Percentiles rank a stretch among this genome's conserved stretches.
Evolutionary conservation across 2,329 filamentous ascomycete species (phyloP).

Genomic region (Calonectria honghensis): DNA sequence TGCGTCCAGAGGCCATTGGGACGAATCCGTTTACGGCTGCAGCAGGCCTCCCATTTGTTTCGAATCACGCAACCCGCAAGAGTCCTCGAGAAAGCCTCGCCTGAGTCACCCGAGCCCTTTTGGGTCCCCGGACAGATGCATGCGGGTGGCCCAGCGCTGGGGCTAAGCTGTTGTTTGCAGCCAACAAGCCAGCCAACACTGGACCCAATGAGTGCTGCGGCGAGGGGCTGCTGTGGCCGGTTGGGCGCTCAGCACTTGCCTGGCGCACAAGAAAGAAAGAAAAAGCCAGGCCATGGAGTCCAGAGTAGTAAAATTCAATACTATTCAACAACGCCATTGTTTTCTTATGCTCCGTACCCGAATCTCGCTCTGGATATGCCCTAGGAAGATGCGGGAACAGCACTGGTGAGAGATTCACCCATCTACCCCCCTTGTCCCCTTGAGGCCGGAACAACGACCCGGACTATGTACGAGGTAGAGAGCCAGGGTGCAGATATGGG

Average conservation of each 20-base stretch:
- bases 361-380: neutral
- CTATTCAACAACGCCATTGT: neutral
- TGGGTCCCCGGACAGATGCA: neutral
- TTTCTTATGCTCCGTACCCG: neutral
- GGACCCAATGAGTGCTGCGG: constrained; percentile 10
- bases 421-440: constrained; percentile 28
- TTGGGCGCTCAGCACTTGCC: neutral
- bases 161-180: constrained; percentile 12
- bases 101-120: neutral
- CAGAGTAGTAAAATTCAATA: neutral
- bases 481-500: constrained; percentile 15
- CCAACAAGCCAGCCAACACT: constrained; percentile 24
- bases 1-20: neutral
- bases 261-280: neutral
- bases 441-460: constrained; percentile 38
- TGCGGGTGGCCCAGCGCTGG: constrained; percentile 10
- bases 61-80: neutral
- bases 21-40: neutral
- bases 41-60: neutral
- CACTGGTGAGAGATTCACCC: constrained; percentile 33
- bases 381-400: constrained; percentile 10
- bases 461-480: constrained; percentile 7
- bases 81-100: neutral
- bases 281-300: neutral
- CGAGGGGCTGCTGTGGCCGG: neutral